phyloP scores from a whole-genome alignment of 257 asterid genomes.

The Cruciata laevipes region DNA sequence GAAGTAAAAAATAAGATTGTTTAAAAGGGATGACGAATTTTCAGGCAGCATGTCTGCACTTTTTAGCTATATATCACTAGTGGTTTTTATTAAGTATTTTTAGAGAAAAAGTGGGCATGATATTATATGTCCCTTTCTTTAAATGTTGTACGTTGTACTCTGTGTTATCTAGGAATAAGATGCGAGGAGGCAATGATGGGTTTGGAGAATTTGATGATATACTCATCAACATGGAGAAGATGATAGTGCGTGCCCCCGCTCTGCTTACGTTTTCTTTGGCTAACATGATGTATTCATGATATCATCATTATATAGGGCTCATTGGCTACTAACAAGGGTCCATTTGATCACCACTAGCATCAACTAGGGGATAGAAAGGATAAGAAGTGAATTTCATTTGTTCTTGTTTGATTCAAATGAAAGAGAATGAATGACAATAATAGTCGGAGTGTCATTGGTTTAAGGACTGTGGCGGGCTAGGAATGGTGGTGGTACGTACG shows the following conservation, averaged over 20 bases:
- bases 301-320: background rate
- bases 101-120: background rate
- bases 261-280: background rate
- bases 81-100: background rate
- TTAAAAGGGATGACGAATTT: constrained; percentile 1
- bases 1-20: background rate
- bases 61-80: constrained; percentile 5
- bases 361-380: too few species aligned
- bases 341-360: too few species aligned
- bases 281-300: constrained; percentile 15
- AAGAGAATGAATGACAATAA: too few species aligned
- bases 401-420: too few species aligned
- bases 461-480: too few species aligned
- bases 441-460: too few species aligned
- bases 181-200: constrained; percentile 2
- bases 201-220: background rate
- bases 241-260: background rate
- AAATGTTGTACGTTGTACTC: constrained; percentile 8
- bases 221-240: constrained; percentile 6
- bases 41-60: constrained; percentile 11
- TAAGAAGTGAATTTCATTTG: too few species aligned
- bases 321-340: background rate
- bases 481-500: too few species aligned
- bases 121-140: constrained; percentile 1
- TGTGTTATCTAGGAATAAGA: background rate